phyloP scores from a whole-genome alignment of 2,329 filamentous ascomycete species.

The Tolypocladium inflatum region DNA sequence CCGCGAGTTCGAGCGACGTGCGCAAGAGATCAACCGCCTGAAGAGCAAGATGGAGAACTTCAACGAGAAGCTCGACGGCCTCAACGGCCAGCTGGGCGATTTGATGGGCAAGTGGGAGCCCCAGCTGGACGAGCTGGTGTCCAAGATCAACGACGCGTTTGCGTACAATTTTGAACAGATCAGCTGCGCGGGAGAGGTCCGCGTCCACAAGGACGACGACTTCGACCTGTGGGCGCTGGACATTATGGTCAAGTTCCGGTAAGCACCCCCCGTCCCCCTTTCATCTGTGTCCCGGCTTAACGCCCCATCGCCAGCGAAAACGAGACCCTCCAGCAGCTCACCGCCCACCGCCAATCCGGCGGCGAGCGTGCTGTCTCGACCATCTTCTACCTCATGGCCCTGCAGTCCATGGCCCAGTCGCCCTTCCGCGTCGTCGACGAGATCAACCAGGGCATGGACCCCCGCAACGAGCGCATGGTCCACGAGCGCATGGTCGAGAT shows the following conservation, averaged over 20 bases:
- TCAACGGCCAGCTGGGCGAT: slow-evolving; percentile 50
- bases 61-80: slow-evolving; percentile 42
- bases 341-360: slow-evolving; percentile 89
- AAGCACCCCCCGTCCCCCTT: slow-evolving; percentile 19
- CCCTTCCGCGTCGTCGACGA: slow-evolving; percentile 98
- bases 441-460: slow-evolving; percentile 99
- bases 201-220: slow-evolving; percentile 80
- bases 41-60: slow-evolving; percentile 45
- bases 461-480: slow-evolving; percentile 94
- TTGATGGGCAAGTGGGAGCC: slow-evolving; percentile 76
- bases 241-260: slow-evolving; percentile 93
- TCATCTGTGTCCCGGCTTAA: neutral
- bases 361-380: slow-evolving; percentile 94
- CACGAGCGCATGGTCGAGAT: slow-evolving; percentile 98
- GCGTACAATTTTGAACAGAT: slow-evolving; percentile 90
- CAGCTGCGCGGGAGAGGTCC: slow-evolving; percentile 85
- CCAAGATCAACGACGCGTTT: slow-evolving; percentile 82
- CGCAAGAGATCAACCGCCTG: slow-evolving; percentile 59
- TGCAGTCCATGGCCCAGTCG: slow-evolving; percentile 85
- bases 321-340: slow-evolving; percentile 75
- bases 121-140: slow-evolving; percentile 64
- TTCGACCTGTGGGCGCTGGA: slow-evolving; percentile 92
- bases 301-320: slow-evolving; percentile 45
- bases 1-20: slow-evolving; percentile 66
- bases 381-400: slow-evolving; percentile 97